These are phyloP conservation scores for Starmerella powellii DNA, from an alignment of 805 yeast genomes.

Conservation along the genomic window DNA sequence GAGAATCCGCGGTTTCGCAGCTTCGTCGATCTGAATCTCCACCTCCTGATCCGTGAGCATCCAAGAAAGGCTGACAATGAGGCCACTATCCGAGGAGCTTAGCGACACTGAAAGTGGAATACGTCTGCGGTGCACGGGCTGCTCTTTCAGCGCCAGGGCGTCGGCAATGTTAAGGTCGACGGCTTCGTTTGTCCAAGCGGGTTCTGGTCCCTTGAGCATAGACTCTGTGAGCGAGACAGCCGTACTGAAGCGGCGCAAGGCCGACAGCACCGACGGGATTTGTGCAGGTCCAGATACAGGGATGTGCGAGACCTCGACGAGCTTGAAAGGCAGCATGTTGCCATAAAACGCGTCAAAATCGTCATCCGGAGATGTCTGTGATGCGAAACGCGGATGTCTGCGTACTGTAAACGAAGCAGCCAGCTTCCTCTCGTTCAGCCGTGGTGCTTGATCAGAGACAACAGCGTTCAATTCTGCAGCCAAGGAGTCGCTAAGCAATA, in stretches of 20 bases:
- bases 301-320: constrained; percentile 23
- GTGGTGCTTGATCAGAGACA: constrained; percentile 4
- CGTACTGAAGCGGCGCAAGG: constrained; percentile 19
- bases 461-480: constrained; percentile 16
- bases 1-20: neutral
- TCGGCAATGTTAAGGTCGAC: constrained; percentile 23
- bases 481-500: constrained; percentile 20
- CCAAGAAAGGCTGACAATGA: constrained; percentile 8
- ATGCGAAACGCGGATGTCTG: constrained; percentile 18
- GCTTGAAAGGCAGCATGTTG: constrained; percentile 23
- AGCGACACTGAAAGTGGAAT: constrained; percentile 10
- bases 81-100: neutral
- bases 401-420: constrained; percentile 9
- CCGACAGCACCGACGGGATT: constrained; percentile 22
- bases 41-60: constrained; percentile 8
- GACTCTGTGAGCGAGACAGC: constrained; percentile 13
- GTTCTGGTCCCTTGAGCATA: constrained; percentile 16
- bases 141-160: constrained; percentile 19
- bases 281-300: constrained; percentile 26
- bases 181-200: constrained; percentile 10
- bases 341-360: constrained; percentile 20
- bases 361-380: constrained; percentile 8
- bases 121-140: constrained; percentile 15
- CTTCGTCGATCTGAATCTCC: constrained; percentile 1
- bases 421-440: constrained; percentile 12